Evolutionary conservation across 805 yeast genomes (phyloP), one percentile per base, ranked within the genome.

Genomic region (Saccharomycopsis fermentans): DNA sequence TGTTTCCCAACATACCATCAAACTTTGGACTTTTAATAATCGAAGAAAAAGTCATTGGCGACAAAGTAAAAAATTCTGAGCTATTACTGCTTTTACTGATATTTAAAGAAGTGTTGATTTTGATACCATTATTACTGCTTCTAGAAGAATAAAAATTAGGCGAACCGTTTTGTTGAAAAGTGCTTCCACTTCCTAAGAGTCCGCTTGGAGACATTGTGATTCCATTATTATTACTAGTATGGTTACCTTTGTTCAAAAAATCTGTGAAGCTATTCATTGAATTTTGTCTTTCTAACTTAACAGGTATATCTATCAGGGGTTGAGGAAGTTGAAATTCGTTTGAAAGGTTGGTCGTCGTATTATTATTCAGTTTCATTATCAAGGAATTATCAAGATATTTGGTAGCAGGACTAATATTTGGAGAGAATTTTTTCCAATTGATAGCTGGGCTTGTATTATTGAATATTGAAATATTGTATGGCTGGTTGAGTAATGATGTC

Each of bases 321-420:
- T 56, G 17, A 16, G 62, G 62, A 14, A 62, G 54, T 52, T 56
- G 59, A 26, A 60, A 51, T 5, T 55, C 60, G 24, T 56, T 48
- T 12, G 53, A 16, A 21, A 59, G 26, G 9, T 59, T 74, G 32
- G 21, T 17, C 9, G 52, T n/a, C 9, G 36, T 16, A 34, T 29
- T 32, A 82, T 40, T 51, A 21, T 26, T 52, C 26, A 35, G 19
- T 19, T 35, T 40, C 27, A 48, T 40, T 21, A 26, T n/a, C 24
- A 37, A 36, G 12, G 48, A n/a, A 12, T 26, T 50, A 48, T 59
- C 54, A 19, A 59, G 47, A 48, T 53, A 59, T 12, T 59, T 59
- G n/a, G 57, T 55, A 29, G 56, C 59, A 11, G 62, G 62, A 6
- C 59, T 56, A 11, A 53, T 56, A 40, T 56, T 56, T 8, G 62